A percentile compares a stretch with the other conserved stretches of the same genome.
phyloP scores from a whole-genome alignment of 495 filamentous ascomycete species.

The Baudoinia panamericana region DNA sequence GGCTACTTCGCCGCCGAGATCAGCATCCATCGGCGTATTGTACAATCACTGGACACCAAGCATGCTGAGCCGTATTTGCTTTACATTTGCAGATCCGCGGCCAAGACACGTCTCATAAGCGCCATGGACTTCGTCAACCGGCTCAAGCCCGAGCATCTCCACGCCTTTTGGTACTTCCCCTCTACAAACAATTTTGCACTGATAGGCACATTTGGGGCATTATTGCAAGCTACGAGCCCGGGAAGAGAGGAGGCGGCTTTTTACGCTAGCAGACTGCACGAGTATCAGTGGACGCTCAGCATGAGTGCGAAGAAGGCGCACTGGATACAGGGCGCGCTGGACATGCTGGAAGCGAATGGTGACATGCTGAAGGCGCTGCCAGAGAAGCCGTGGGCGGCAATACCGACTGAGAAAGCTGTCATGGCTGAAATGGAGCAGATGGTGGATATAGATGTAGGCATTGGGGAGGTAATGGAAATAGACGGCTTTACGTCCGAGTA shows the following conservation, averaged over 20 bases:
- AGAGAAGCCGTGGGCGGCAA: slow-evolving; percentile 7
- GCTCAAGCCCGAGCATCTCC: slow-evolving; percentile 28
- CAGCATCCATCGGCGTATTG: slow-evolving; percentile 69
- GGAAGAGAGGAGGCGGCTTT: slow-evolving; percentile 89
- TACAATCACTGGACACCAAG: slow-evolving; percentile 50
- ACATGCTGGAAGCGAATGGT: slow-evolving; percentile 46
- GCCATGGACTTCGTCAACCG: slow-evolving; percentile 36
- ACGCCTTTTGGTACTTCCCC: slow-evolving; percentile 51
- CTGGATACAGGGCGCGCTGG: slow-evolving; percentile 64
- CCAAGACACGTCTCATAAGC: slow-evolving; percentile 54
- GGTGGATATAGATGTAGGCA: slow-evolving; percentile 1
- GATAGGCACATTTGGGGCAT: slow-evolving; percentile 65
- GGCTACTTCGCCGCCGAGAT: slow-evolving; percentile 78
- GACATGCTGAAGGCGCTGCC: slow-evolving; percentile 24
- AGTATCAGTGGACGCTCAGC: slow-evolving; percentile 88
- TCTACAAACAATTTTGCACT: slow-evolving; percentile 70
- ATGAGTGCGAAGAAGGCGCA: slow-evolving; percentile 71
- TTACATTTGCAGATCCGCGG: slow-evolving; percentile 89
- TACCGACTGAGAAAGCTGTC: too few relatives aligned
- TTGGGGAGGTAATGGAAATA: slow-evolving; percentile 11
- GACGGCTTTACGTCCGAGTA: slow-evolving; percentile 1
- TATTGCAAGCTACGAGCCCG: slow-evolving; percentile 78
- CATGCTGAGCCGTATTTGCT: slow-evolving; percentile 57
- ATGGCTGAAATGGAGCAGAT: too few relatives aligned
- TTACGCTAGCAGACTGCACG: slow-evolving; percentile 69